Evolutionary conservation across 2,329 filamentous ascomycete species (phyloP), one percentile per base, ranked within the genome.

Genomic region (Endothia cerciana): DNA sequence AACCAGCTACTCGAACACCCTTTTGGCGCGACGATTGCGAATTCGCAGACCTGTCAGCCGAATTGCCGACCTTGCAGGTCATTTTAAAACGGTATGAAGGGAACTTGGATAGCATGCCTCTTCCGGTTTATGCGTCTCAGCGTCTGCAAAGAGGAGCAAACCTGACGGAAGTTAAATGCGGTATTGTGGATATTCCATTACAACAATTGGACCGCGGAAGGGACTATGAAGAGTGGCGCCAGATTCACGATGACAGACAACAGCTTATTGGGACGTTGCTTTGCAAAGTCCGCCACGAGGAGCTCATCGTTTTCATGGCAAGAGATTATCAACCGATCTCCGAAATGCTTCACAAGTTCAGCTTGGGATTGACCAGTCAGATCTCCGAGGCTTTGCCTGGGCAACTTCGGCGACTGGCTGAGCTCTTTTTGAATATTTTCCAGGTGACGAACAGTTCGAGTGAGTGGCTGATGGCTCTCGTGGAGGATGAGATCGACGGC

Each of bases 401-500:
- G 2, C 91, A 93, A 73, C 82, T 97, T 41, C 90, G 91, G 62
- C 85, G 87, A n/a, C 77, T 98, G 10, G 91, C 93, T 2, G 94
- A 97, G 74, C 89, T 91, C 36, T 87, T 98, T 45, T 81, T 98
- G 69, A 96, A 98, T 75, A 97, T 99, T 62, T 99, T 94, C 73
- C 95, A 99, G 74, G 94, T 97, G 3, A 94, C 93, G 2, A 93
- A 92, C 0, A 87, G 87, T 45, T 91, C 92, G 2, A 85, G 86
- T 53, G 93, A 97, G 66, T 99, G 95, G 95, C 85, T 99, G 28
- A 95, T 93, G 83, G 89, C 92, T 2, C 82, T 99, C 49, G 92
- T 97, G 0, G 95, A 99, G 77, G 94, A 98, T 74, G 95, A 99
- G 77, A 98, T 99, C 65, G 95, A 98, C 73, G 94, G 94, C 0